A percentile compares a stretch with the other conserved stretches of the same genome.
Evolutionary conservation across 2,329 filamentous ascomycete species (phyloP).

Genomic region (Alternaria consortialis): DNA sequence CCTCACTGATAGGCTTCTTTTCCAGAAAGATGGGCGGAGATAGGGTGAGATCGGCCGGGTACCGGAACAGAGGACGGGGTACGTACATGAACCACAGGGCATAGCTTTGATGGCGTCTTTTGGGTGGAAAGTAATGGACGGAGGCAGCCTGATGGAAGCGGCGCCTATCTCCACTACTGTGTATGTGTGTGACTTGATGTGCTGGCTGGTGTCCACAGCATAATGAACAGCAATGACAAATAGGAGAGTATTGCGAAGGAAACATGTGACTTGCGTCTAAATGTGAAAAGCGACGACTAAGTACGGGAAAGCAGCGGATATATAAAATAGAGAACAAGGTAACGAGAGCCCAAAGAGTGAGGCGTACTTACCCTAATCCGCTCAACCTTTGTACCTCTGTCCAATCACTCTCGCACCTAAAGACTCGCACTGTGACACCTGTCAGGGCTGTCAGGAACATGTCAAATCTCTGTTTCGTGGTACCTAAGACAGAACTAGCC

Average conservation of each 20-base stretch:
- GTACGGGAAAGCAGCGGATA: neutral
- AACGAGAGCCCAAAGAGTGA: neutral
- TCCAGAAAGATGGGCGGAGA: neutral
- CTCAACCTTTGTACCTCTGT: neutral
- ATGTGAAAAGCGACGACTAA: neutral
- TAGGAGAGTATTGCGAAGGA: neutral
- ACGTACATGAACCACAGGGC: neutral
- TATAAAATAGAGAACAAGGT: neutral
- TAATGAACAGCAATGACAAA: neutral
- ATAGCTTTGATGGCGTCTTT: neutral
- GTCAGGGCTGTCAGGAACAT: slow-evolving; percentile 35
- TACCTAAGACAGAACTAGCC: slow-evolving; percentile 4
- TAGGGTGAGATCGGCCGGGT: neutral
- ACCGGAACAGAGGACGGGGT: neutral
- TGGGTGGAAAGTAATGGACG: neutral
- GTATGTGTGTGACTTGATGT: slow-evolving; percentile 1
- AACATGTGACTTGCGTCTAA: neutral
- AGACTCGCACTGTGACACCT: slow-evolving; percentile 35
- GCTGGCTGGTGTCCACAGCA: neutral
- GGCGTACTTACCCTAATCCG: neutral
- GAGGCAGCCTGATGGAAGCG: neutral
- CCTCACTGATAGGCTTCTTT: neutral
- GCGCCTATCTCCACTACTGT: neutral
- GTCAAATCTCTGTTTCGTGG: slow-evolving; percentile 17
- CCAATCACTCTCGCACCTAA: neutral